Evolutionary conservation across 768 basidiomycete genomes (phyloP), one percentile per base, ranked within the genome.

Genomic region (Lactarius pseudohatsudake): DNA sequence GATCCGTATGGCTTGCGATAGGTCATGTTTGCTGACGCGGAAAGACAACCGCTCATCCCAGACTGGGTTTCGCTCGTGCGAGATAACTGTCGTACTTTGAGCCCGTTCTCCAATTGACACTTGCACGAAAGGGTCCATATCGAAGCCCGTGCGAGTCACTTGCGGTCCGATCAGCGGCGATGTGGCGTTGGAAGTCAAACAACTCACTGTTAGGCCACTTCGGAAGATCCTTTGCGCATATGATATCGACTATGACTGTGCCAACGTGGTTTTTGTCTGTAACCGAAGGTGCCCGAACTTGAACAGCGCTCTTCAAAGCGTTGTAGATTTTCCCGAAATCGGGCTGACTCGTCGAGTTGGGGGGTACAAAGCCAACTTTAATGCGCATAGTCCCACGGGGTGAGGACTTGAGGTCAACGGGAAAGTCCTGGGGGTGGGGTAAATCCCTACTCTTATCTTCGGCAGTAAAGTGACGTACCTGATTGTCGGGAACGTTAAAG

Each of bases 211-310:
- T 85, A 0, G 71, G 40, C 40, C 40, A 15, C 15, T 16, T 40
- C 88, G 0, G 74, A 60, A 0, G 83, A 87, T 60, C 92, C 90
- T 63, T 40, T 40, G 40, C 40, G 15, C 40, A 0, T 11, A 16
- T 15, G 40, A 40, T 40, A 4, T 40, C 40, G 11, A 40, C 11
- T 11, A 40, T 40, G 40, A 40, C 15, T 15, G 15, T 40, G 13
- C 40, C 40, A 20, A 7, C 7, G n/a, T 9, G 8, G 20, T 45
- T 4, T 38, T 38, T 38, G 36, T 38, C 36, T 38, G 11, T 7
- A 13, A 11, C 36, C 11, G 36, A 13, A 2, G 36, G 11, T 38
- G 11, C 36, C 11, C 1, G 11, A 38, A 38, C 36, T 38, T 38
- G 36, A 38, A 11, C 36, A 38, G 36, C 36, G 36, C 3, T 45